Evolutionary conservation across 2,329 filamentous ascomycete genomes (phyloP), one percentile per base, ranked within the genome.

Genomic region (Trichoderma gracile): DNA sequence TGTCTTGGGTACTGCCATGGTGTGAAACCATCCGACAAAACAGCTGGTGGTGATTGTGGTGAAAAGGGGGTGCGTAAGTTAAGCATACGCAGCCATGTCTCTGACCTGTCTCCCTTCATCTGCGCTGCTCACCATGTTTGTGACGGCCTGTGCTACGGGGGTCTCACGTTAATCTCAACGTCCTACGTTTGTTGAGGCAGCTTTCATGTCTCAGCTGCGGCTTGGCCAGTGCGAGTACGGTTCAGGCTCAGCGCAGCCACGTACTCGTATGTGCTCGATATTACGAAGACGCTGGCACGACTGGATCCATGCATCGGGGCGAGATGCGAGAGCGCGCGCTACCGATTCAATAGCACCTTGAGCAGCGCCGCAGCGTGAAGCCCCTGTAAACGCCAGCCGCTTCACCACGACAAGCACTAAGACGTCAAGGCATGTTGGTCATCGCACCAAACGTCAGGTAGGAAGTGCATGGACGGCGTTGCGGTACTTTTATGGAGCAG

Each of bases 81-180:
- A 57, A 63, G 64, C 63, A 65, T 62, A 61, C 63, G 57, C 25
- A 62, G 49, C 40, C 63, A 62, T 64, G 62, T 64, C 62, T 64
- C 54, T 64, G n/a, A 33, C 49, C 40, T 25, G 47, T 54, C 59
- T 53, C 62, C 52, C 61, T 33, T 64, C 61, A 33, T 64, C 53
- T 64, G 43, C 17, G 21, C 52, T 49, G 40, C 38, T 21, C 46
- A 46, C 14, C n/a, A 14, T 47, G 43, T 40, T 23, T 42, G 40
- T 27, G 33, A 38, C 33, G 33, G 33, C 45, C 42, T 59, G 56
- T 59, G 56, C 27, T 38, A 59, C 56, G n/a, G 23, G 23, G 46
- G 46, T 61, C 49, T 61, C 58, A 61, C 58, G 47, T 61, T 61
- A 61, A 61, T 61, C 49, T 61, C 58, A 61, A 61, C 58, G 49